Conservation (phyloP, 2,329 filamentous ascomycete species). For the Pyricularia sp. region DNA sequence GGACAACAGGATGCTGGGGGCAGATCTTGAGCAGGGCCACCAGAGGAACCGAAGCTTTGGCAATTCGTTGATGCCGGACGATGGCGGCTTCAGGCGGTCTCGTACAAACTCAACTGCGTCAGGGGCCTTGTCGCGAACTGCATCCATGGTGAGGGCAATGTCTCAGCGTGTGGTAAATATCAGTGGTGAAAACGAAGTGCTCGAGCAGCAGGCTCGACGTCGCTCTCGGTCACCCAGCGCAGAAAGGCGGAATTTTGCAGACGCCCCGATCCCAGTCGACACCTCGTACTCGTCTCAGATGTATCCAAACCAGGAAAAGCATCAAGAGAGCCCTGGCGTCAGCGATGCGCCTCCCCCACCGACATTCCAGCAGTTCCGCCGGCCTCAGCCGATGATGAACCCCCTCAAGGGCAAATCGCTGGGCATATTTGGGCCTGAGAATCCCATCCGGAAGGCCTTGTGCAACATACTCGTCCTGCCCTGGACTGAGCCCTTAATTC, state of each 20-base stretch:
- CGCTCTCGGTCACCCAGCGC: conserved; percentile 45
- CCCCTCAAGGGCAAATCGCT: conserved; percentile 80
- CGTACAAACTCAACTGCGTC: conserved; percentile 54
- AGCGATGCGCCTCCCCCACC: conserved; percentile 8
- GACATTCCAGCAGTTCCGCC: conserved; percentile 16
- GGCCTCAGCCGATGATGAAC: conserved; percentile 46
- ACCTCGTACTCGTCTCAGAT: conserved; percentile 43
- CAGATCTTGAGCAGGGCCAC: conserved; percentile 48
- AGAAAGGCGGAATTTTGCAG: conserved; percentile 26
- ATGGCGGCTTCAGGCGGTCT: conserved; percentile 29
- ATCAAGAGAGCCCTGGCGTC: conserved; percentile 20
- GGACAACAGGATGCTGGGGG: conserved; percentile 44
- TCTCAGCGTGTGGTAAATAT: conserved; percentile 97
- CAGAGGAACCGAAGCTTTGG: conserved; percentile 48
- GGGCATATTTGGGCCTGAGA: conserved; percentile 75
- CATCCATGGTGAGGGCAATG: conserved; percentile 74
- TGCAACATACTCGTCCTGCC: conserved; percentile 83
- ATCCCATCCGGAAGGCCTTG: conserved; percentile 60
- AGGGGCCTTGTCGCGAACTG: conserved; percentile 53
- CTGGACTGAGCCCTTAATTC: conserved; percentile 74
- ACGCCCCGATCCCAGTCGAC: conserved; percentile 28
- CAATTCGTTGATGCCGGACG: conserved; percentile 41
- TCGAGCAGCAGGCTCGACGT: conserved; percentile 61
- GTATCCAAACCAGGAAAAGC: conserved; percentile 38
- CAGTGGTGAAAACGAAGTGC: conserved; percentile 79